Conservation (phyloP, 768 basidiomycete species). For the Lentinula sp. region DNA sequence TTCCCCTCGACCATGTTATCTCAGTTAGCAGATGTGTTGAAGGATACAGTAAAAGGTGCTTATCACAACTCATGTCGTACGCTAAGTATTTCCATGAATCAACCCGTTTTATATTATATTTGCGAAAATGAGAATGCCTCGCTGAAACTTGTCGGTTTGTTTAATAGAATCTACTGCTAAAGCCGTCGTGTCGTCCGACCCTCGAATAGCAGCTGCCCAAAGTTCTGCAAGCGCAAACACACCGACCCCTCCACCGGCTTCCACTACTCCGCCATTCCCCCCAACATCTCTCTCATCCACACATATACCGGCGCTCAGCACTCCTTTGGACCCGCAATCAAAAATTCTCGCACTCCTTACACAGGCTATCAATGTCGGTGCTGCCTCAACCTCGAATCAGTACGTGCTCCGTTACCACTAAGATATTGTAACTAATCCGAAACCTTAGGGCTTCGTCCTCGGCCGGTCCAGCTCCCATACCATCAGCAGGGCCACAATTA, state of each 20-base stretch:
- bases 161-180: conserved; percentile 52
- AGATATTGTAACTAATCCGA: no score
- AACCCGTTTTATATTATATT: conserved; percentile 40
- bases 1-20: conserved; percentile 76
- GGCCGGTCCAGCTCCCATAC: conserved; percentile 38
- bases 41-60: conserved; percentile 77
- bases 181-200: conserved; percentile 29
- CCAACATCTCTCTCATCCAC: conserved; percentile 5
- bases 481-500: conserved; percentile 28
- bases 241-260: conserved; percentile 18
- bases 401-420: not conserved
- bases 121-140: conserved; percentile 49
- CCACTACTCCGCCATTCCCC: conserved; percentile 17
- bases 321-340: conserved; percentile 44
- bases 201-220: conserved; percentile 27
- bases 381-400: conserved; percentile 32
- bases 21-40: conserved; percentile 64
- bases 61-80: conserved; percentile 66
- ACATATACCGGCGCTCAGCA: conserved; percentile 7
- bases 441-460: conserved; percentile 16
- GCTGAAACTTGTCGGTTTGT: conserved; percentile 30
- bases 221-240: conserved; percentile 21
- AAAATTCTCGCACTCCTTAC: conserved; percentile 65
- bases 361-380: conserved; percentile 50
- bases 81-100: conserved; percentile 82